phyloP scores from a whole-genome alignment of 106 monocot genomes.

The Ottelia alismoides region DNA sequence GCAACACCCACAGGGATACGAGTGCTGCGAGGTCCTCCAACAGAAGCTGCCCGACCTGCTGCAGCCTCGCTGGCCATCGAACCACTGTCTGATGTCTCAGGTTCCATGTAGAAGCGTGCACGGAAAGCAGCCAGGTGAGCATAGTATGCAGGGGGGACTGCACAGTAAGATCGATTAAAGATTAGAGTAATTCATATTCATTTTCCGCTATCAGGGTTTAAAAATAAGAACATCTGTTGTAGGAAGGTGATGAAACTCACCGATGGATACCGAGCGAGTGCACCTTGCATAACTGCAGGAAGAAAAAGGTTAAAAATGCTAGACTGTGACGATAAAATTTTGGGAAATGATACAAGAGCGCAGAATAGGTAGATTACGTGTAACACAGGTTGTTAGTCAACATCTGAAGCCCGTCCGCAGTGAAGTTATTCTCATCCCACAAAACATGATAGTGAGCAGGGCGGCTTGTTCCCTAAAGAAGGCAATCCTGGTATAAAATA shows the following conservation, averaged over 20 bases:
- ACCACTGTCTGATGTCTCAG: constrained; percentile 38
- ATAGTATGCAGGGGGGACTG: constrained; percentile 76
- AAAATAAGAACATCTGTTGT: no score
- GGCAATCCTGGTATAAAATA: no score
- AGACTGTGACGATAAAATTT: no score
- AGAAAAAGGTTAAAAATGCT: no score
- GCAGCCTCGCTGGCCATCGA: constrained; percentile 17
- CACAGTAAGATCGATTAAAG: no score
- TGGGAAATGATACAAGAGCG: no score
- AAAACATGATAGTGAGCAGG: constrained; percentile 91
- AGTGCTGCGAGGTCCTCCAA: constrained; percentile 9
- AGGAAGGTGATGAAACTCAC: no score
- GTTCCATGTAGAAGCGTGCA: constrained; percentile 68
- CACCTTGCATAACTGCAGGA: constrained; percentile 14
- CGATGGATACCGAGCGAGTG: constrained; percentile 14
- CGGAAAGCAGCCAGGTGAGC: constrained; percentile 73
- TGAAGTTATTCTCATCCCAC: constrained; percentile 93
- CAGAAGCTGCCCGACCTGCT: constrained; percentile 16
- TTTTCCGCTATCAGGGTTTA: no score
- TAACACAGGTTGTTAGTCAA: constrained; percentile 96
- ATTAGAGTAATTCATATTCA: no score
- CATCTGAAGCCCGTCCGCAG: constrained; percentile 49
- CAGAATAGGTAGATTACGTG: constrained; percentile 45
- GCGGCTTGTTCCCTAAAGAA: constrained; percentile 87
- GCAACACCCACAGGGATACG: constrained; percentile 11